Evolutionary conservation across 192 early-diverging fungal species (phyloP).

Genomic region (Dispira simplex): DNA sequence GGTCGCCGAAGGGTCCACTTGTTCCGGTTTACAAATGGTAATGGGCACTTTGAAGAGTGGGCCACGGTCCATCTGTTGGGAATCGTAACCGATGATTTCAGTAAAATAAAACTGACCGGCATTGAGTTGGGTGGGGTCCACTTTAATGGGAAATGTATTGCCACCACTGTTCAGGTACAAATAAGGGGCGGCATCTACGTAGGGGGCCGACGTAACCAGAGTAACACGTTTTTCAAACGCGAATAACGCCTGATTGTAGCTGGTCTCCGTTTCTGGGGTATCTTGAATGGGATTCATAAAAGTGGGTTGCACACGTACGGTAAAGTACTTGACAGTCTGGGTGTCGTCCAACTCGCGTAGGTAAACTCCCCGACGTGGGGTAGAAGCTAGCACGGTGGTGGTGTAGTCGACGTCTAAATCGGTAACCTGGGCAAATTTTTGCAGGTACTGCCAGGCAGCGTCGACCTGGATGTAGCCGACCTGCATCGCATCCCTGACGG

Average conservation of each 20-base stretch:
- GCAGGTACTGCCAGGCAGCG: constrained; percentile 67
- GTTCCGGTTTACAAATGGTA: constrained; percentile 68
- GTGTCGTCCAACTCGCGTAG: constrained; percentile 65
- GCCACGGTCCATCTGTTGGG: constrained; percentile 46
- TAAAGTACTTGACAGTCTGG: constrained; percentile 34
- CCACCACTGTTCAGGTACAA: constrained; percentile 50
- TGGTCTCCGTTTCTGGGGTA: constrained; percentile 36
- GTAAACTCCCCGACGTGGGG: constrained; percentile 62
- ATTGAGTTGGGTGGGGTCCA: constrained; percentile 66
- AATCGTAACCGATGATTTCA: constrained; percentile 67
- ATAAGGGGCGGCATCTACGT: constrained; percentile 64
- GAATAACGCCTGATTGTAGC: constrained; percentile 39
- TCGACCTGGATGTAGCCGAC: constrained; percentile 81
- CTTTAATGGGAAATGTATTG: constrained; percentile 44
- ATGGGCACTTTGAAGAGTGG: constrained; percentile 79
- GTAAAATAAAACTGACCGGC: constrained; percentile 65
- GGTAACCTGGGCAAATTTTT: constrained; percentile 30
- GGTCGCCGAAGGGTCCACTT: constrained; percentile 26
- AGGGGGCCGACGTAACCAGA: constrained; percentile 48
- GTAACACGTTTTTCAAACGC: constrained; percentile 65
- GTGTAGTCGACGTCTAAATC: constrained; percentile 59
- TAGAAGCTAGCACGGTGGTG: constrained; percentile 15
- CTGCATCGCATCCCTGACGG: constrained; percentile 60
- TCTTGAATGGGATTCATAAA: constrained; percentile 34
- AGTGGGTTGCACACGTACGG: constrained; percentile 15